Conservation (phyloP, 768 basidiomycete species). For the Lactarius trivialis region DNA sequence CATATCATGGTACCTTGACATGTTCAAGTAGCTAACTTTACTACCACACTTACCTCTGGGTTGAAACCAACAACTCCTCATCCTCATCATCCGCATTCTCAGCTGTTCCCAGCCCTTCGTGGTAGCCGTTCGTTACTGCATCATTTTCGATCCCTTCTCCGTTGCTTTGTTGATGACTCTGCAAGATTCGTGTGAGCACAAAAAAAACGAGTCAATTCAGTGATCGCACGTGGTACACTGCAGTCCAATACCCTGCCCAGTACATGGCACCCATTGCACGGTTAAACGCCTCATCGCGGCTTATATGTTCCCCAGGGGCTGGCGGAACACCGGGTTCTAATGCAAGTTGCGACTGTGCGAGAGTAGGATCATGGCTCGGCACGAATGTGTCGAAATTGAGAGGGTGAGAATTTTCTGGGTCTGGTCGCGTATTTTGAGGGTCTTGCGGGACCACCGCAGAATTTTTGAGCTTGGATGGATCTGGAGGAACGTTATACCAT, state of each 20-base stretch:
- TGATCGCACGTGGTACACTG: conserved; percentile 57
- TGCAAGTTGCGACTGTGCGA: conserved; percentile 30
- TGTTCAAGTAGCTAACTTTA: background rate
- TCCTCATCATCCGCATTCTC: conserved; percentile 20
- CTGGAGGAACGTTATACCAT: conserved; percentile 68
- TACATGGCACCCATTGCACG: conserved; percentile 76
- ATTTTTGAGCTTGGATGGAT: conserved; percentile 24
- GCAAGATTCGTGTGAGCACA: background rate
- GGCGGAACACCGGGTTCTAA: conserved; percentile 18
- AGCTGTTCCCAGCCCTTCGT: background rate
- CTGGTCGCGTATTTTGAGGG: conserved; percentile 8
- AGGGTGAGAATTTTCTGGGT: conserved; percentile 49
- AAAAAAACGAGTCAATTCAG: background rate
- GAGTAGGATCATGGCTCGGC: conserved; percentile 61
- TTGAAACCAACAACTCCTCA: conserved; percentile 23
- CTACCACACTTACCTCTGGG: conserved; percentile 23
- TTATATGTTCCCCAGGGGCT: conserved; percentile 37
- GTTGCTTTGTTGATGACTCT: conserved; percentile 9
- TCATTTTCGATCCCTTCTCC: conserved; percentile 15
- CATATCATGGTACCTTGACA: background rate
- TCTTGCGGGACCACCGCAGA: conserved; percentile 4
- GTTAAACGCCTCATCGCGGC: conserved; percentile 69
- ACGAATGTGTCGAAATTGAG: conserved; percentile 66
- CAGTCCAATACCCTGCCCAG: conserved; percentile 86
- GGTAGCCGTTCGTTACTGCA: background rate